phyloP scores from a whole-genome alignment of 805 yeast genomes.

The Saccharomycodes ludwigii region DNA sequence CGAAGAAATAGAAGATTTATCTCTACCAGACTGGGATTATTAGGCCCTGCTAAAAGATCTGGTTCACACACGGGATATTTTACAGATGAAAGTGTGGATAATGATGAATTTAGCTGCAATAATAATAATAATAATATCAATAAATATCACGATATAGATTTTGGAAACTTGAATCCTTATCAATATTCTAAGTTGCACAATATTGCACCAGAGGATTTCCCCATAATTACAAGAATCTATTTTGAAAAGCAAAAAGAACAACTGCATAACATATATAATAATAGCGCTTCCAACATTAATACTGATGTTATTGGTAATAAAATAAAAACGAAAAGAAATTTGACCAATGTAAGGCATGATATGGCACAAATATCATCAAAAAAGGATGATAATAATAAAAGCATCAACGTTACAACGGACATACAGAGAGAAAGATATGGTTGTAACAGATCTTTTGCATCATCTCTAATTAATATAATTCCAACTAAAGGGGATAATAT shows the following conservation, averaged over 20 bases:
- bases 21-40: constrained; percentile 12
- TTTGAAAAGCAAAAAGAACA: constrained; percentile 26
- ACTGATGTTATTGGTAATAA: too few species aligned
- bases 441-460: too few species aligned
- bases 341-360: too few species aligned
- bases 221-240: constrained; percentile 24
- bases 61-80: constrained; percentile 8
- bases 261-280: too few species aligned
- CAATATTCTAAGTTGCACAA: constrained; percentile 27
- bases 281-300: too few species aligned
- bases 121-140: constrained; percentile 4
- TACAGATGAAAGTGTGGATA: neutral
- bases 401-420: too few species aligned
- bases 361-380: too few species aligned
- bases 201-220: constrained; percentile 26
- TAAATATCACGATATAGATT: constrained; percentile 15
- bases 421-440: too few species aligned
- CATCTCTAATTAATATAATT: too few species aligned
- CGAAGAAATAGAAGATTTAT: constrained; percentile 18
- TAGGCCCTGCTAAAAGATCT: constrained; percentile 24
- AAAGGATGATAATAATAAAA: too few species aligned
- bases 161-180: constrained; percentile 29
- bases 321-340: too few species aligned
- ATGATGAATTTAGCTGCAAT: neutral
- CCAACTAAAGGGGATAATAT: too few species aligned